Evolutionary conservation across 2,329 filamentous ascomycete species (phyloP), one percentile per base, ranked within the genome.

Genomic region (Hypoxylon sp.): DNA sequence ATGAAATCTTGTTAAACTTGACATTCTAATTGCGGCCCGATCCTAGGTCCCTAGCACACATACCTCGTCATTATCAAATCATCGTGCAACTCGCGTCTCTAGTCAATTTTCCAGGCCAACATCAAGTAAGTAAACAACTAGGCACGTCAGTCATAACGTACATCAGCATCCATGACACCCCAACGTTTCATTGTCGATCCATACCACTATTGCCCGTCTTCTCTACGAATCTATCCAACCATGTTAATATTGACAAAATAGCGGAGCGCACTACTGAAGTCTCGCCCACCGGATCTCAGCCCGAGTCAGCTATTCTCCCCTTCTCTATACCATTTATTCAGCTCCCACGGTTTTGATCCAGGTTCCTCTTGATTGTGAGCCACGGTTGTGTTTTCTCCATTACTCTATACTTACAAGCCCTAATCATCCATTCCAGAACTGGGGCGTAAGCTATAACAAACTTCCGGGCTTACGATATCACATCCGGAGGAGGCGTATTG

Each of bases 221-320:
- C 53, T 53, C 38, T 57, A 28, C 28, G 30, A 36, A n/a, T 58
- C 50, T 67, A 52, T 60, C 46, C 34, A 69, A 60, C 63, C 63
- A 65, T 71, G 68, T 65, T 69, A 69, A 71, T 71, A 71, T 71
- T 68, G 65, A 23, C 68, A 65, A 63, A 65, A 63, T 69, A 71
- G 68, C 68, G 63, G 68, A 64, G 19, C 65, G 34, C 59, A 51
- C 68, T 70, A 62, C 65, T 63, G 57, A 41, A 52, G 48, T 70
- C 36, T 60, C 45, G 57, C 60, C 63, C 60, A 52, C 60, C 48
- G 55, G 66, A 64, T 67, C 68, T 69, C 65, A 71, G 36, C 45
- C 63, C 57, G 68, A 68, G 63, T 71, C 60, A 67, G 65, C 46
- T 30, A 55, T 57, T 49, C 56, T 30, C 38, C 50, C 48, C 49